Evolutionary conservation across 495 filamentous ascomycete species (phyloP).

Genomic region (Rhypophila decipiens): DNA sequence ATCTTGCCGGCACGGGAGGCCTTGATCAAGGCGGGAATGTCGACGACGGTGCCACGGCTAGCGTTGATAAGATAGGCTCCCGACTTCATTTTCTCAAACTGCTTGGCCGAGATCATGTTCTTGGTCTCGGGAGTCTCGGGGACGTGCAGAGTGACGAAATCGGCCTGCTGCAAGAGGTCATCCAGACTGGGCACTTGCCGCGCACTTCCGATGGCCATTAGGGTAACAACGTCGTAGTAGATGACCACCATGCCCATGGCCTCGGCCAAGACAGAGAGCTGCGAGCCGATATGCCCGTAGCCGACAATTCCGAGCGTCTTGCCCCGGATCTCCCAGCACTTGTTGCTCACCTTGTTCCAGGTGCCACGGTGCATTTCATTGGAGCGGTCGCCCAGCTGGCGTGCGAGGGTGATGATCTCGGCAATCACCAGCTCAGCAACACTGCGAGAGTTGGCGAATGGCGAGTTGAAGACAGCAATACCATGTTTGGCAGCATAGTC

Average conservation of each 20-base stretch:
- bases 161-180: slow-evolving; percentile 66
- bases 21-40: slow-evolving; percentile 87
- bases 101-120: slow-evolving; percentile 71
- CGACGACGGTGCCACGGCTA: slow-evolving; percentile 85
- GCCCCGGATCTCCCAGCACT: slow-evolving; percentile 96
- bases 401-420: slow-evolving; percentile 86
- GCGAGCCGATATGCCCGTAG: slow-evolving; percentile 96
- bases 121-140: slow-evolving; percentile 88
- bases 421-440: slow-evolving; percentile 94
- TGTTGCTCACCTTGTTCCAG: slow-evolving; percentile 96
- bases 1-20: slow-evolving; percentile 83
- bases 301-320: slow-evolving; percentile 96
- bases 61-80: slow-evolving; percentile 96
- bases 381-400: slow-evolving; percentile 88
- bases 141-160: slow-evolving; percentile 93
- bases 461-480: slow-evolving; percentile 98
- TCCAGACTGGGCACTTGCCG: slow-evolving; percentile 74
- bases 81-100: slow-evolving; percentile 83
- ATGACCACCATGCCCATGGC: slow-evolving; percentile 96
- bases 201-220: slow-evolving; percentile 88
- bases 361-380: slow-evolving; percentile 90
- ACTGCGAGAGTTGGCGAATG: slow-evolving; percentile 94
- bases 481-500: slow-evolving; percentile 85
- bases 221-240: slow-evolving; percentile 86
- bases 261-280: slow-evolving; percentile 92